Evolutionary conservation across 2,329 filamentous ascomycete species (phyloP), one percentile per base, ranked within the genome.

Genomic region (Exophiala mesophila): DNA sequence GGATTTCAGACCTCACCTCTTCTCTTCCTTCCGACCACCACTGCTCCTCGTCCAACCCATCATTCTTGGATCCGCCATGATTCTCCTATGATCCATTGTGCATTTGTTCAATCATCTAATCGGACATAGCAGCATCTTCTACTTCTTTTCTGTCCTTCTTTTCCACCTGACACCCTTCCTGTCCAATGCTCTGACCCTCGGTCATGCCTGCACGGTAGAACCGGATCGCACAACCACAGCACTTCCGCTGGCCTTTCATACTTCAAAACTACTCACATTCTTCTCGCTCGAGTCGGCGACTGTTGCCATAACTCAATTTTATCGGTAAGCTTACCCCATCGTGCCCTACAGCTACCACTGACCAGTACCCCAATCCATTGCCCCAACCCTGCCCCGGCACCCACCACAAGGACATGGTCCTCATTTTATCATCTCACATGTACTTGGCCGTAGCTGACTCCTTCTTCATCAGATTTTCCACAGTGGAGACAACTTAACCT

Each of bases 261-360:
- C 30, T 39, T 36, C 36, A 21, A 32, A 13, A 30, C 23, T 26
- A 13, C 45, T 36, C 30, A 36, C 29, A 33, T 13, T 53, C 54
- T 7, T 57, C 53, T 60, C 39, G 41, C 39, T 39, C 36, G 32
- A 15, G n/a, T 33, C 40, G 28, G 36, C 32, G 29, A 54, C 56
- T 63, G 43, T 63, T 50, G 31, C 36, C 38, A 31, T 20, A 45
- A 36, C 37, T 44, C 26, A 37, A 41, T 51, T 55, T 44, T 50
- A 44, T 32, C 35, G 42, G 47, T 54, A 61, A 60, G 44, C 59
- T 54, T 47, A 49, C 17, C 50, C 45, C 45, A 46, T 48, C 55
- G 56, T 56, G 55, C 50, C 55, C 52, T 57, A 51, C 49, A 50
- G 47, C 17, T 32, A 7, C 16, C 32, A 19, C 18, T 19, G 32